Conservation (phyloP, 2,329 filamentous ascomycete genomes). For the Cladosporium velox region DNA sequence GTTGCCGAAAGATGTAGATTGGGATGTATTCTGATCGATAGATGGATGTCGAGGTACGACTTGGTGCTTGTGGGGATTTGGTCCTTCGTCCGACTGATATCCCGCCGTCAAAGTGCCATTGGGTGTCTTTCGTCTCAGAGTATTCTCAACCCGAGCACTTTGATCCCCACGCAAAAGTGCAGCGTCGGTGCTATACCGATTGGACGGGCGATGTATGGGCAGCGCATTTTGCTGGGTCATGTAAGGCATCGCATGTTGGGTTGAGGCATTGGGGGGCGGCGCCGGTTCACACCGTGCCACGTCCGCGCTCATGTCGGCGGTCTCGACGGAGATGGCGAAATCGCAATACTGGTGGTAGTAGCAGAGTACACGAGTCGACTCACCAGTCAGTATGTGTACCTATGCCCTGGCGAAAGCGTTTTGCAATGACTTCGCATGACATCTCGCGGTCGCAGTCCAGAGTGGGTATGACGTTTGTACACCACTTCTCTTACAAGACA, state of each 20-base stretch:
- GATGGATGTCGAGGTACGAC: slow-evolving; percentile 62
- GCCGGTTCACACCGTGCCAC: slow-evolving; percentile 27
- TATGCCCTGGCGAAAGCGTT: slow-evolving; percentile 40
- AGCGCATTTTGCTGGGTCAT: slow-evolving; percentile 36
- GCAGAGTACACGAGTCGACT: slow-evolving; percentile 28
- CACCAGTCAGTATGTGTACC: slow-evolving; percentile 37
- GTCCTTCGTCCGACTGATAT: slow-evolving; percentile 67
- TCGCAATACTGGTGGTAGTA: slow-evolving; percentile 21
- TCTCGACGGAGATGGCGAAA: slow-evolving; percentile 13
- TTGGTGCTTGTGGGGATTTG: slow-evolving; percentile 70
- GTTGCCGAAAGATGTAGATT: slow-evolving; percentile 24
- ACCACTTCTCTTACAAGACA: slow-evolving; percentile 14
- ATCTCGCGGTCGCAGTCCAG: slow-evolving; percentile 26
- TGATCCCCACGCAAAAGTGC: slow-evolving; percentile 31
- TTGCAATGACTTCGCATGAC: slow-evolving; percentile 35
- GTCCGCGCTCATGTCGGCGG: slow-evolving; percentile 35
- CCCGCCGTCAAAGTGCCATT: slow-evolving; percentile 90
- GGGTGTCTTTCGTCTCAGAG: slow-evolving; percentile 86
- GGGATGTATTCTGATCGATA: slow-evolving; percentile 39
- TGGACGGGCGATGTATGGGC: slow-evolving; percentile 32
- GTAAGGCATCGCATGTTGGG: slow-evolving; percentile 31
- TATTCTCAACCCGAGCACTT: slow-evolving; percentile 61
- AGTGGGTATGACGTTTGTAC: slow-evolving; percentile 12
- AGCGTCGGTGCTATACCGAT: slow-evolving; percentile 24
- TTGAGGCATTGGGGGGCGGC: slow-evolving; percentile 19